Base-by-base conservation (phyloP, 345 rosid genomes). In the Eucalyptus regnans region DNA sequence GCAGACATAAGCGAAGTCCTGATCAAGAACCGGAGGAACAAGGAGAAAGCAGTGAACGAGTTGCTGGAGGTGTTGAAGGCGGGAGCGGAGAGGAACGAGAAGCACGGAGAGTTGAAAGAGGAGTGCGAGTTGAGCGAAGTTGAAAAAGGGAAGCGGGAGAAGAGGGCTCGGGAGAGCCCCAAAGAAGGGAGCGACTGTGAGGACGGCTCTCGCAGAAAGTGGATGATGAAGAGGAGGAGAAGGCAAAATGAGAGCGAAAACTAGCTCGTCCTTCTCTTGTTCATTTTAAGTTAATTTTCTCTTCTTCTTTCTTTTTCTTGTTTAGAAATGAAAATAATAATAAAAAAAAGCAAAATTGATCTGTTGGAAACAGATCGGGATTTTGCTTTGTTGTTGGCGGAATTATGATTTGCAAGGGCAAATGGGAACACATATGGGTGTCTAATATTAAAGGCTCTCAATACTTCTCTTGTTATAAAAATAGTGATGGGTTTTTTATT, bases 21-120 rank as follows among this genome's bases (percentile, higher is more conserved):
- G 62, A 56, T 56, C 29, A 56, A 56, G 62, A 56, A 56, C 29
- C 62, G 29, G 62, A 56, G 29, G 62, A 56, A 56, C 62, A 56
- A 90, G 90, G 91, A 91, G 88, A 94, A 86, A 46, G 98, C 99
- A 33, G 88, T 94, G 89, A 92, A 88, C 87, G 99, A 96, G 88
- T 71, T 97, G 88, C n/a, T 96, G 88, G 94, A 80, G 50, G 88
- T 88, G 85, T 89, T 97, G 92, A 96, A 91, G 89, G 90, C 51
- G 44, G 92, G 91, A 79, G 96, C 93, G 15, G 94, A 93, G 80
- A 90, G 85, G 90, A 94, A 93, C 81, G 29, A 86, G 54, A 94
- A 91, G 87, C 86, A 52, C 62, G 90, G 92, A 92, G 46, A 31
- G 29, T 25, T 15, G 89, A 12, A 89, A 90, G 14, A 51, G 90